A percentile compares a stretch with the other conserved stretches of the same genome.
Evolutionary conservation across 1,284 basidiomycete species (phyloP).

Genomic region (Tilletia horrida): DNA sequence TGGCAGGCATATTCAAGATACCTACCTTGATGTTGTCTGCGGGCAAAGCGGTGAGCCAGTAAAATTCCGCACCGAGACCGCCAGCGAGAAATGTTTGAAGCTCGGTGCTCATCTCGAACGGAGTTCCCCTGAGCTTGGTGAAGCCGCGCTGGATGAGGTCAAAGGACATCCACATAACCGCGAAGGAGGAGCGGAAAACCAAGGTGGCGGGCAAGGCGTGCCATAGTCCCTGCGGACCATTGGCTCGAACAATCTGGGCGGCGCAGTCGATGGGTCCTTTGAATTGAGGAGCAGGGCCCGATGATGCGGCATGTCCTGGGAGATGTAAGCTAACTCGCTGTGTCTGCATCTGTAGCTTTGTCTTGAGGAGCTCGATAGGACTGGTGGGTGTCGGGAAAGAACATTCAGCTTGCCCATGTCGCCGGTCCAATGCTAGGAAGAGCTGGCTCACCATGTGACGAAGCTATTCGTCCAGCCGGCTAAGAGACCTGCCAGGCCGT

Average conservation of each 20-base stretch:
- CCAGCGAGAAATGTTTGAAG: constrained; percentile 69
- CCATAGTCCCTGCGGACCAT: constrained; percentile 53
- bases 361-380: constrained; percentile 63
- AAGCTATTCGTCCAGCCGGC: constrained; percentile 72
- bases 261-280: constrained; percentile 54
- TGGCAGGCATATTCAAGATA: background rate
- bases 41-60: constrained; percentile 66
- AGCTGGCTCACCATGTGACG: constrained; percentile 49
- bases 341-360: constrained; percentile 73
- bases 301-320: constrained; percentile 13
- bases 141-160: constrained; percentile 46
- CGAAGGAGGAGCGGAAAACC: constrained; percentile 54
- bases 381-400: constrained; percentile 50
- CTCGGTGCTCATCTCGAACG: constrained; percentile 63
- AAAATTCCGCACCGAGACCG: constrained; percentile 53
- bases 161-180: constrained; percentile 48
- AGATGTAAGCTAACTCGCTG: constrained; percentile 58
- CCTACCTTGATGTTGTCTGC: constrained; percentile 68
- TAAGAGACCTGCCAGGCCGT: constrained; percentile 65
- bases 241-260: constrained; percentile 43
- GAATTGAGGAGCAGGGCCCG: constrained; percentile 27
- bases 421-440: no score
- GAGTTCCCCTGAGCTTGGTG: constrained; percentile 28
- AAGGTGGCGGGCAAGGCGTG: constrained; percentile 55
- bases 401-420: background rate